Base-by-base conservation (phyloP, 768 basidiomycete genomes). In the Boletellus emodensis region DNA sequence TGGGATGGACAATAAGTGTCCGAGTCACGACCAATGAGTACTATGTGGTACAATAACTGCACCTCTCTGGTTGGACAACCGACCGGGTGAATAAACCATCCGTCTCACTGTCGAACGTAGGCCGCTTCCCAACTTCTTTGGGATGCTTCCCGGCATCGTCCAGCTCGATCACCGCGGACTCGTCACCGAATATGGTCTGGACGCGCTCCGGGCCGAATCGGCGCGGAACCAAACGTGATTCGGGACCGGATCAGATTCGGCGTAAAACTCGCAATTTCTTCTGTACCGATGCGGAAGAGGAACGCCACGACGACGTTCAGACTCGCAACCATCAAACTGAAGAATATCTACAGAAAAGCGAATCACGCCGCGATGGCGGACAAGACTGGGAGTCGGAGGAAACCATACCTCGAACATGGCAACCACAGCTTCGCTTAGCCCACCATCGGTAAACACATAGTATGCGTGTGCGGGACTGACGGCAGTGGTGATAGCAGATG, bases 211-310 rank as follows among this genome's bases (percentile, higher is more conserved):
- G n/a, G n/a, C n/a, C 36, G 45, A 24, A 32, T 32, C 3, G 45
- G 45, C 28, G 12, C 11, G 6, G 45, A 38, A 11, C 45, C 45
- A 17, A 46, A 46, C 1, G 45, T 46, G 26, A 38, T 9, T 14
- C 7, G 13, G 17, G 45, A 39, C 15, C 14, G 38, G 37, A 46
- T 26, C 6, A 17, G n/a, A 3, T 39, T 38, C 3, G 37, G 45
- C 17, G 17, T 34, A 14, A 46, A 37, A 12, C 17, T 28, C 7
- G 37, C 28, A 3, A 32, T 17, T 6, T 51, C 49, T 17, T 51
- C 49, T 2, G 49, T 22, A 7, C 38, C 44, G 24, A 51, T 51
- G 49, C 49, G 49, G 44, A 51, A 51, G 43, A 51, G 32, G 38
- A 51, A 38, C 13, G 49, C 49, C 8, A 45, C 37, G 22, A 51